Evolutionary conservation across 2,329 filamentous ascomycete genomes (phyloP).

Genomic region (Talaromyces sp.): DNA sequence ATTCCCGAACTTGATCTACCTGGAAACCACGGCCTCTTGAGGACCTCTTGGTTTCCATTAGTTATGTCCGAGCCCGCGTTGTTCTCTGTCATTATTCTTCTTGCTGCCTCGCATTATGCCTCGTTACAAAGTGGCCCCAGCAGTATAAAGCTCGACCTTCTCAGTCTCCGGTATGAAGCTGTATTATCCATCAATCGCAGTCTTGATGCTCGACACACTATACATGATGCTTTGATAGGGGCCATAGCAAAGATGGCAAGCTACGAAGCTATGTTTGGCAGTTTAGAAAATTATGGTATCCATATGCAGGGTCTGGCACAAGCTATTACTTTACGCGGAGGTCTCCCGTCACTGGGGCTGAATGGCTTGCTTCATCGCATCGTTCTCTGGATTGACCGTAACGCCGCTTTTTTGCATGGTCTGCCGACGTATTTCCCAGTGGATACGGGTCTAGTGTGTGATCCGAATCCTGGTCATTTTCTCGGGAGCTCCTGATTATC

Average conservation of each 20-base stretch:
- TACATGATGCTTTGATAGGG: constrained; percentile 41
- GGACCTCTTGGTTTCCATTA: constrained; percentile 39
- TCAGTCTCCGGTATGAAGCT: constrained; percentile 43
- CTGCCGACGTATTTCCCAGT: constrained; percentile 27
- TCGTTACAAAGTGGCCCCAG: constrained; percentile 20
- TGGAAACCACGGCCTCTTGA: constrained; percentile 30
- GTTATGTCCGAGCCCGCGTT: constrained; percentile 37
- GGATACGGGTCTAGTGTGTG: constrained; percentile 13
- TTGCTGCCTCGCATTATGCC: constrained; percentile 40
- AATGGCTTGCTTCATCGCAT: constrained; percentile 45
- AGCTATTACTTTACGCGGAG: constrained; percentile 44
- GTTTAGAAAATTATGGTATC: constrained; percentile 37
- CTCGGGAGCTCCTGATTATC: not conserved
- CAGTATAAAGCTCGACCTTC: constrained; percentile 27
- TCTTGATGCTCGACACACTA: constrained; percentile 10
- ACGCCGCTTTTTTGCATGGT: constrained; percentile 35
- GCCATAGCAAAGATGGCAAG: constrained; percentile 50
- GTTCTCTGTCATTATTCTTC: constrained; percentile 40
- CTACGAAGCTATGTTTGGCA: constrained; percentile 50
- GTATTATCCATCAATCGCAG: constrained; percentile 39
- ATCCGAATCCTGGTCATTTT: not conserved
- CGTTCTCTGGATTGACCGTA: constrained; percentile 47
- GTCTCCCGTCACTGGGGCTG: constrained; percentile 40
- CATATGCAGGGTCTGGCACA: constrained; percentile 46
- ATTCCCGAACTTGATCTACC: constrained; percentile 40